These are phyloP conservation scores for Entamoeba invadens DNA, from an alignment of 208 protist species.

Conservation along the genomic window DNA sequence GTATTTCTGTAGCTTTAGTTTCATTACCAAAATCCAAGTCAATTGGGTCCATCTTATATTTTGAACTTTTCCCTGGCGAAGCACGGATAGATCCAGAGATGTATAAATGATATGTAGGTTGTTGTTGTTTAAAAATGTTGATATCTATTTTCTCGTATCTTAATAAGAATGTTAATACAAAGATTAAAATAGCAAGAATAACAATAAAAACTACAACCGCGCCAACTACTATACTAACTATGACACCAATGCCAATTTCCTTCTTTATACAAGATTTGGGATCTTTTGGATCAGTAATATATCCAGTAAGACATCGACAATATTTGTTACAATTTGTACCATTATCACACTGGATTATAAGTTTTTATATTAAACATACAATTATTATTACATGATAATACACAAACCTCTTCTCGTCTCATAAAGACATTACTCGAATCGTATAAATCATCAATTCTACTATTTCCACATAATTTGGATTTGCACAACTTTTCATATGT, in stretches of 20 bases:
- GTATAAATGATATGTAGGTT: neutral
- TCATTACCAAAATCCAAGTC: neutral
- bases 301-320: neutral
- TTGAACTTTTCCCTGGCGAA: neutral
- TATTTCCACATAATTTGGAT: neutral
- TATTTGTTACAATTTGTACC: neutral
- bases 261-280: neutral
- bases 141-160: neutral
- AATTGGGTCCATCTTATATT: neutral
- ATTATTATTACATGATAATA: too few species aligned
- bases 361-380: too few species aligned
- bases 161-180: neutral
- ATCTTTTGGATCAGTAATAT: neutral
- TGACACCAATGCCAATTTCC: neutral
- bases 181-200: neutral
- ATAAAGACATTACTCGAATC: too few species aligned
- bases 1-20: neutral
- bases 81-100: neutral
- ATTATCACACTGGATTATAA: neutral
- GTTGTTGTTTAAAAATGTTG: neutral
- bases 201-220: neutral
- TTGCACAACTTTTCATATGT: neutral
- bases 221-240: neutral
- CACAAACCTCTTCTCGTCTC: too few species aligned
- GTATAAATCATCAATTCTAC: neutral